Evolutionary conservation across 371 early-diverging fungal species (phyloP).

Genomic region (Mucor velutinosus): DNA sequence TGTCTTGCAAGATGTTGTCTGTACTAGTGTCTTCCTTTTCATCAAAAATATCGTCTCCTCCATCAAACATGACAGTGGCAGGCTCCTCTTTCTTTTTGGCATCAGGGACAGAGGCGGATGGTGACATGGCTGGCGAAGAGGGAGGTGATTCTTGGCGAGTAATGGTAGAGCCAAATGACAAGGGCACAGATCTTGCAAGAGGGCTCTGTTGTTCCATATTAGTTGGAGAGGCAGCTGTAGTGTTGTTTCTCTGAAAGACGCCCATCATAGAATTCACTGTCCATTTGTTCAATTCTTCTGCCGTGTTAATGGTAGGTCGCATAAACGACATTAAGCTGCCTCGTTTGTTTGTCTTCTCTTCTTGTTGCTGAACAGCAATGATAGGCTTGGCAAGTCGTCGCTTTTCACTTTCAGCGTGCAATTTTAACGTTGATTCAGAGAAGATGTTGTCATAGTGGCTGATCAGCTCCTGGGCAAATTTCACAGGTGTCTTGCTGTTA

Average conservation of each 20-base stretch:
- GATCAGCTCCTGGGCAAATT: conserved; percentile 56
- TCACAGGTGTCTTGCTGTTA: conserved; percentile 55
- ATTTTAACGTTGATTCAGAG: conserved; percentile 30
- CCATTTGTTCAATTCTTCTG: conserved; percentile 27
- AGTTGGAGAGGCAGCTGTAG: neutral
- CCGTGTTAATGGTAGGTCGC: conserved; percentile 21
- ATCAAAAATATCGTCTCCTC: conserved; percentile 21
- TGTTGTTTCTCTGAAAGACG: conserved; percentile 34
- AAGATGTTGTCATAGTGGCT: conserved; percentile 35
- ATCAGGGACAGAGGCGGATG: neutral
- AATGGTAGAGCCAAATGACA: conserved; percentile 30
- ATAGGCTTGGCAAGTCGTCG: conserved; percentile 38
- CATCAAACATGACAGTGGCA: conserved; percentile 22
- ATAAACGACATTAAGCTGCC: conserved; percentile 44
- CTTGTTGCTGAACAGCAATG: conserved; percentile 18
- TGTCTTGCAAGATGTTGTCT: conserved; percentile 11
- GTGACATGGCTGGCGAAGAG: conserved; percentile 22
- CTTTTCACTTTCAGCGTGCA: conserved; percentile 46
- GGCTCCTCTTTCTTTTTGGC: neutral
- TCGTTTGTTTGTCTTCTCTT: conserved; percentile 19
- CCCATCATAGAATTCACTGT: conserved; percentile 35
- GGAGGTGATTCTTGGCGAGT: conserved; percentile 37
- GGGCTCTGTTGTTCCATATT: neutral
- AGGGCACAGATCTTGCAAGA: conserved; percentile 9
- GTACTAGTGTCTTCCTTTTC: conserved; percentile 1